A percentile compares a stretch with the other conserved stretches of the same genome.
These are phyloP conservation scores for Aureobasidium sp. DNA, from an alignment of 2,329 filamentous ascomycete genomes.

Conservation along the genomic window DNA sequence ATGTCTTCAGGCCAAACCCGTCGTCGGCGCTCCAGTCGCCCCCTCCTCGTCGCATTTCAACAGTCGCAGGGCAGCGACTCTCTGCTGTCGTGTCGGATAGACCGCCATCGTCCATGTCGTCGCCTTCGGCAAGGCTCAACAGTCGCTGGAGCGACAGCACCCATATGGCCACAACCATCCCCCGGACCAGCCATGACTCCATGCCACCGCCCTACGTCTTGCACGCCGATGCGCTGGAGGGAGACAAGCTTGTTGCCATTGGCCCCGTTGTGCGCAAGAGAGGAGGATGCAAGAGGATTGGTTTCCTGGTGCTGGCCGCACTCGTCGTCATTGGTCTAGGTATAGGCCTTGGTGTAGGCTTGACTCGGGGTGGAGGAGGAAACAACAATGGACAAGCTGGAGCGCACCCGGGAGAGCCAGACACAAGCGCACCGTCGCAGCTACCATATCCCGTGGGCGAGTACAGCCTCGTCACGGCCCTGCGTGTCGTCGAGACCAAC, in stretches of 20 bases:
- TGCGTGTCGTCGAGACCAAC: slow-evolving; percentile 45
- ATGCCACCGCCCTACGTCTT: slow-evolving; percentile 17
- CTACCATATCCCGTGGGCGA: slow-evolving; percentile 53
- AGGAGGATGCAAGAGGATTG: slow-evolving; percentile 34
- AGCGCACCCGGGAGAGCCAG: slow-evolving; percentile 16
- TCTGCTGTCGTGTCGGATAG: slow-evolving; percentile 35
- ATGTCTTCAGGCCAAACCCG: slow-evolving; percentile 12
- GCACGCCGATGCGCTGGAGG: background rate
- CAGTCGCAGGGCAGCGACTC: slow-evolving; percentile 36
- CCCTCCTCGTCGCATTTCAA: slow-evolving; percentile 36
- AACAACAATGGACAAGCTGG: background rate
- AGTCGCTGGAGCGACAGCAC: slow-evolving; percentile 11
- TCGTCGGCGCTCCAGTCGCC: slow-evolving; percentile 16
- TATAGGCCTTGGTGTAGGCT: slow-evolving; percentile 34
- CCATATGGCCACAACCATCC: background rate
- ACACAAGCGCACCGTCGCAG: slow-evolving; percentile 16
- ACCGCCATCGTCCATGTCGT: background rate
- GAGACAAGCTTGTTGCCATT: background rate
- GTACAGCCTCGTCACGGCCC: slow-evolving; percentile 55
- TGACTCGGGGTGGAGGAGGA: slow-evolving; percentile 16
- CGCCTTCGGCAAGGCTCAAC: background rate
- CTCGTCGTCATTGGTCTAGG: slow-evolving; percentile 30
- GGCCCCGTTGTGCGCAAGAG: slow-evolving; percentile 13
- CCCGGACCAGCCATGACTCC: slow-evolving; percentile 9
- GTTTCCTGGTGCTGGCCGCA: slow-evolving; percentile 28